Base-by-base conservation (phyloP, 768 basidiomycete genomes). In the Phanerodontia chrysosporium region DNA sequence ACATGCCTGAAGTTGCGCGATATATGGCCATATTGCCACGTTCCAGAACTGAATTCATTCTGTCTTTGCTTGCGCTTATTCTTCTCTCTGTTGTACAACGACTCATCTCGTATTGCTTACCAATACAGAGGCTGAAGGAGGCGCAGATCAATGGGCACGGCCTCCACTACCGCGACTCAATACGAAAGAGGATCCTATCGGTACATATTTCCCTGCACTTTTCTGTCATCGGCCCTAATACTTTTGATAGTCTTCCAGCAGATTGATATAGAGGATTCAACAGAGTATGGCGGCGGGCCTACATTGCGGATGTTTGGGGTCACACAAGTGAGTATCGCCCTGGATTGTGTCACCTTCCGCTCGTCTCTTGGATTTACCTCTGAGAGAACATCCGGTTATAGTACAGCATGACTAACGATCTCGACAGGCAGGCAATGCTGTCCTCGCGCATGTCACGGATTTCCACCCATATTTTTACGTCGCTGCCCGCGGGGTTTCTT, bases 401-500 rank as follows among this genome's bases (percentile, higher is more conserved):
- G n/a, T n/a, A 35, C 32, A 25, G 24, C n/a, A 6, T 29, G 4
- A 18, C 22, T 36, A 10, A 36, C 14, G 6, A 16, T 53, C 14
- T n/a, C 29, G 49, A 42, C 58, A 95, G 90, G 79, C 76, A 1
- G 96, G 96, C 0, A 83, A 98, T 69, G 98, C 95, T 58, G 90
- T 98, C 1, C 80, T 98, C 16, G 88, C 87, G 2, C 83, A 89
- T 61, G 80, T 99, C 51, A 86, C 80, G 1, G 85, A 85, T 32
- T 98, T 97, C 69, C 72, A 85, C 51, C 96, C 97, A 0, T 98
- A 99, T 72, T 97, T 99, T 73, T 99, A 94, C 66, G 75, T 98
- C 44, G 80, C 92, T 2, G 83, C 87, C 97, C 97, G 30, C 83
- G 89, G 18, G 95, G 95, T 0, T 94, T 98, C 63, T 74, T 78